phyloP scores from a whole-genome alignment of 2,329 filamentous ascomycete genomes.

The Claviceps cyperi region DNA sequence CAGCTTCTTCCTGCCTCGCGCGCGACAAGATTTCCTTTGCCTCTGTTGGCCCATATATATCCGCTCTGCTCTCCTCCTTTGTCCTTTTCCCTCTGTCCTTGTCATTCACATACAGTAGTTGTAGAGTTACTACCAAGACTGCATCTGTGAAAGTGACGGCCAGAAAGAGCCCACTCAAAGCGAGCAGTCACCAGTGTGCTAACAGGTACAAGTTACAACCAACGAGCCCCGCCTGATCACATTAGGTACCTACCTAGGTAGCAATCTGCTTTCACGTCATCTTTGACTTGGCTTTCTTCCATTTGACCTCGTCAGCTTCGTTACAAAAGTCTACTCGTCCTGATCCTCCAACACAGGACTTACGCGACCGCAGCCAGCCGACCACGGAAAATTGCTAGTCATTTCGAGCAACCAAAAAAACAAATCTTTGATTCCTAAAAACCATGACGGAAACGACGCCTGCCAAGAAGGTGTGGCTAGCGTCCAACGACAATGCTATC shows the following conservation, averaged over 20 bases:
- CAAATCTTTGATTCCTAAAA: not conserved
- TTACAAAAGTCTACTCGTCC: too few species aligned
- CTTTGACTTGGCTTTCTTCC: not conserved
- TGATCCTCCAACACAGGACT: not conserved
- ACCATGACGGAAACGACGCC: slow-evolving; percentile 23
- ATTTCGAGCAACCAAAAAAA: not conserved
- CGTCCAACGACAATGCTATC: slow-evolving; percentile 35
- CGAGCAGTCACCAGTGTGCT: not conserved
- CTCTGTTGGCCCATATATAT: not conserved
- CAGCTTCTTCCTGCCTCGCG: not conserved
- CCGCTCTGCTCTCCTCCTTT: not conserved
- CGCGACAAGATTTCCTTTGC: not conserved
- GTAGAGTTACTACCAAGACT: too few species aligned
- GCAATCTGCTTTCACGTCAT: not conserved
- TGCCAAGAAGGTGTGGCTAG: slow-evolving; percentile 29
- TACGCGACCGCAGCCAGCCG: not conserved
- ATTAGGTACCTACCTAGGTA: too few species aligned
- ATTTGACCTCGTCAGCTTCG: not conserved
- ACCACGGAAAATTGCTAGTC: not conserved
- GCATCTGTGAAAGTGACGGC: not conserved
- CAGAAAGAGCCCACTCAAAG: not conserved
- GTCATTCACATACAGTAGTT: too few species aligned
- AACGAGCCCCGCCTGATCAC: not conserved
- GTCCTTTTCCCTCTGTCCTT: too few species aligned
- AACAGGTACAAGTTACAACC: not conserved